Evolutionary conservation across 805 yeast species (phyloP), one percentile per base, ranked within the genome.

Genomic region (Schizosaccharomyces octosporus): DNA sequence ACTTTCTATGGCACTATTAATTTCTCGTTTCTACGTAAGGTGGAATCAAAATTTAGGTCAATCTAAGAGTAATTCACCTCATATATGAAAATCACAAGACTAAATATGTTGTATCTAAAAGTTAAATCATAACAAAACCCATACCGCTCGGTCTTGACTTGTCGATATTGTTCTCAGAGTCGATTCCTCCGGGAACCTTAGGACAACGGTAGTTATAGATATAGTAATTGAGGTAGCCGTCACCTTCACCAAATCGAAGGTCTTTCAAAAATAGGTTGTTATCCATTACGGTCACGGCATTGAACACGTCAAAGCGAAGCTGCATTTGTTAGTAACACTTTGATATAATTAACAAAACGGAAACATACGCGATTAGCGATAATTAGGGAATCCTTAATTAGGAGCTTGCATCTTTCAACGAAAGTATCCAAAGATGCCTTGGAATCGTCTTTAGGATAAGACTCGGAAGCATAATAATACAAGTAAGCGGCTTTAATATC

Each of bases 271-370:
- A 87, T 63, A 85, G 73, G 17, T 87, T 77, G 71, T 93, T 93
- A 69, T 93, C 98, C 73, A 88, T 95, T 11, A 88, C 77, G 0
- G 97, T 81, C 64, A 93, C 76, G 9, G 97, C 95, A 70, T 93
- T 93, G 78, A 90, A 87, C 3, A 93, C 97, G 70, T 93, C 98
- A 67, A 85, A 86, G 31, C 78, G 78, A 59, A 76, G 72, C 57
- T 51, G n/a, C 15, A 19, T 29, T 21, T 24, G 32, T 51, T 51
- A 51, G 54, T 63, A 36, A 21, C 55, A 31, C 1, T 15, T 39
- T 15, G 29, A 6, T 21, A 55, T 19, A 29, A 17, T 13, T 24
- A 19, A 39, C 57, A 59, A 32, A 39, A 64, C 61, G 32, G 11
- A 51, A 51, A 51, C 60, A 5, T 41, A 57, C 43, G 27, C 75